A percentile compares a stretch with the other conserved stretches of the same genome.
These are phyloP conservation scores for Corylus heterophylla DNA, from an alignment of 306 rosid species.

Conservation along the genomic window DNA sequence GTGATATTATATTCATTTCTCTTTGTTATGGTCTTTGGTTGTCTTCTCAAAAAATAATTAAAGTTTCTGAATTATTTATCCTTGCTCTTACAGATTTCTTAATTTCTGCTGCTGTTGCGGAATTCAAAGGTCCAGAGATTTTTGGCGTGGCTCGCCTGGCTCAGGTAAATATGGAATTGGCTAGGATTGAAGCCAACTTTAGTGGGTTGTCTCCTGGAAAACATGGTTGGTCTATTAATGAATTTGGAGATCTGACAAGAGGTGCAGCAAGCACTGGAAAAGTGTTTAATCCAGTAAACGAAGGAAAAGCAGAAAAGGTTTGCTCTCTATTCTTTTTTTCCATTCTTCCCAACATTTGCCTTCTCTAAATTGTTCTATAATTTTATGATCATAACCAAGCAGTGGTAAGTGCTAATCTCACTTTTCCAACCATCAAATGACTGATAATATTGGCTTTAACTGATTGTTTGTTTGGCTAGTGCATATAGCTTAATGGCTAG, in stretches of 20 bases:
- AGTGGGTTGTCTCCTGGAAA: constrained; percentile 85
- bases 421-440: neutral
- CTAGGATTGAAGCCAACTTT: constrained; percentile 85
- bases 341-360: neutral
- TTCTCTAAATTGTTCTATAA: neutral
- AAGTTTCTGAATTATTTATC: constrained; percentile 10
- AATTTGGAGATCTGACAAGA: constrained; percentile 86
- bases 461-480: neutral
- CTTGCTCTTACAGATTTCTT: constrained; percentile 63
- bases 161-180: constrained; percentile 86
- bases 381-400: neutral
- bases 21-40: constrained; percentile 12
- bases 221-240: constrained; percentile 91
- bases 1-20: constrained; percentile 3
- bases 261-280: constrained; percentile 93
- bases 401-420: neutral
- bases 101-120: constrained; percentile 87
- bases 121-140: constrained; percentile 86
- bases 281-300: constrained; percentile 46
- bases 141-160: constrained; percentile 91
- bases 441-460: neutral
- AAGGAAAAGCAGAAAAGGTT: constrained; percentile 54
- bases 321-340: constrained; percentile 13
- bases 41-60: neutral
- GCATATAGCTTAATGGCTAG: neutral